Evolutionary conservation across 345 rosid species (phyloP).

Genomic region (Moringa oleifera): DNA sequence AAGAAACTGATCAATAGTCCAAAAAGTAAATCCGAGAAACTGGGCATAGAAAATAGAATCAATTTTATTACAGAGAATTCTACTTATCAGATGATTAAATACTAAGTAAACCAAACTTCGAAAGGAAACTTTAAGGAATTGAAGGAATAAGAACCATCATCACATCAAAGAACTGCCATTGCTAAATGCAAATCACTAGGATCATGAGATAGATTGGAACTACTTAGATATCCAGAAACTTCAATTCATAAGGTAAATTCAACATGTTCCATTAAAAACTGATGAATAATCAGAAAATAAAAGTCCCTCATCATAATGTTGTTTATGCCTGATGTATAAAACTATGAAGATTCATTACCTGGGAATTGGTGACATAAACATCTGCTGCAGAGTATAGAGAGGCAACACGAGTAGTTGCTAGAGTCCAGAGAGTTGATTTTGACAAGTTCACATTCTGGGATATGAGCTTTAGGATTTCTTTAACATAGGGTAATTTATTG

Average conservation of each 20-base stretch:
- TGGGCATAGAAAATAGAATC: background rate
- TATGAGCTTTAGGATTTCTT: constrained; percentile 59
- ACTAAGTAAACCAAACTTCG: no score
- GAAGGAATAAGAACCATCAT: background rate
- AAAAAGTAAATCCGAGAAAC: background rate
- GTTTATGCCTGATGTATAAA: background rate
- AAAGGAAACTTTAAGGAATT: no score
- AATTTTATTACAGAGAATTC: background rate
- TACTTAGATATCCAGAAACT: background rate
- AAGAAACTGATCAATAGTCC: background rate
- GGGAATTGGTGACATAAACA: constrained; percentile 85
- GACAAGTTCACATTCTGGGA: constrained; percentile 63
- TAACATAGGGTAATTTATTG: constrained; percentile 77
- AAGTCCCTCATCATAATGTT: background rate
- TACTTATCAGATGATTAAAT: background rate
- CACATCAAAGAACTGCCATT: no score
- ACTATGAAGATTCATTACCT: constrained; percentile 41
- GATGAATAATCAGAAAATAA: no score
- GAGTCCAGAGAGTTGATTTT: constrained; percentile 69
- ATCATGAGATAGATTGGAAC: background rate
- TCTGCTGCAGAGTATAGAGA: constrained; percentile 95
- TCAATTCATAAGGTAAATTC: background rate
- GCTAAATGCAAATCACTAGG: no score
- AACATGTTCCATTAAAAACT: background rate
- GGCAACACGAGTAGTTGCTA: constrained; percentile 80